Conservation (phyloP, 257 asterid genomes). For the Knoxia roxburghii region DNA sequence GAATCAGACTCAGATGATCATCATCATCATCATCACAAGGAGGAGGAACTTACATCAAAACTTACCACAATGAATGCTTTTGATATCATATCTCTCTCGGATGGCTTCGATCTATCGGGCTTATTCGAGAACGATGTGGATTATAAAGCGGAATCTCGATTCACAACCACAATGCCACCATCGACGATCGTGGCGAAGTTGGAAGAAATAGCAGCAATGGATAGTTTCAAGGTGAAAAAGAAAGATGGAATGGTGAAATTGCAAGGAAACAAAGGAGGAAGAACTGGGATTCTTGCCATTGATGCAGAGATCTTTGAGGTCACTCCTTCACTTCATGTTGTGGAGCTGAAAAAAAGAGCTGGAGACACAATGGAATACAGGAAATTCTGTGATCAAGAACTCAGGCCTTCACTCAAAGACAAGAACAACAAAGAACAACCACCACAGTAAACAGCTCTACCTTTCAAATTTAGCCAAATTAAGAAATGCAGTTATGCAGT, state of each 20-base stretch:
- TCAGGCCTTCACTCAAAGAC: conserved; percentile 84
- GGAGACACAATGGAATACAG: conserved; percentile 81
- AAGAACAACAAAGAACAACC: conserved; percentile 15
- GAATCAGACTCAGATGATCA: conserved; percentile 34
- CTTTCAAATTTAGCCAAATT: no score
- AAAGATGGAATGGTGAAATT: conserved; percentile 60
- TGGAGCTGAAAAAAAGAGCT: conserved; percentile 71
- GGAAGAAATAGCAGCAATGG: conserved; percentile 60
- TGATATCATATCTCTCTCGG: conserved; percentile 73
- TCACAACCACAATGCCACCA: conserved; percentile 55
- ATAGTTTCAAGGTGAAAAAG: conserved; percentile 54
- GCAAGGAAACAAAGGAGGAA: conserved; percentile 54
- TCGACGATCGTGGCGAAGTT: conserved; percentile 52
- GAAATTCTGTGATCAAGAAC: conserved; percentile 61
- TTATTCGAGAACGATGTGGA: conserved; percentile 43
- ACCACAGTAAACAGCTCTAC: neutral
- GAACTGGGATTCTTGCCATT: conserved; percentile 68
- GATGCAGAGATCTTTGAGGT: conserved; percentile 89
- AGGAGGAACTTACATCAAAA: conserved; percentile 2
- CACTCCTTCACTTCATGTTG: conserved; percentile 80
- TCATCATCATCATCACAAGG: conserved; percentile 17
- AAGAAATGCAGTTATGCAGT: no score
- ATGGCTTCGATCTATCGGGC: conserved; percentile 73
- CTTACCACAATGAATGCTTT: conserved; percentile 46
- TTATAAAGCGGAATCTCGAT: conserved; percentile 39